Evolutionary conservation across 2,329 filamentous ascomycete species (phyloP), one percentile per base, ranked within the genome.

Genomic region (Thelonectria rubi): DNA sequence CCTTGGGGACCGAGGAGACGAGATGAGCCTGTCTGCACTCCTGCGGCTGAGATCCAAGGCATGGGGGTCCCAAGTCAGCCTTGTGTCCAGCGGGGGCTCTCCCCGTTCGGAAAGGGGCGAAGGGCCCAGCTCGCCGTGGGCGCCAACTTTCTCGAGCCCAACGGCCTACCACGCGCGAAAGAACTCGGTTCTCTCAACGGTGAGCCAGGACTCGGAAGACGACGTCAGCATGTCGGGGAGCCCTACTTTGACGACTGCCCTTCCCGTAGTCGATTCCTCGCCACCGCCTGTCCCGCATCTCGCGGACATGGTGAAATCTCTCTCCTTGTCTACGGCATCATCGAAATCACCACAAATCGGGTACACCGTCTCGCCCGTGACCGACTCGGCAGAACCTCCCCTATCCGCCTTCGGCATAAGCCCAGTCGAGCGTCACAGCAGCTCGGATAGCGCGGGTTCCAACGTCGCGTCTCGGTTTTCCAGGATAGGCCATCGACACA

Each of bases 31-130:
- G 8, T 88, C 88, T 49, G 85, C 90, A 1, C 80, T 97, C 15
- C 82, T 92, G 77, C 90, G 88, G 63, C 77, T 96, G 43, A 86
- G 93, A 3, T 89, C 86, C 11, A 88, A 86, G 51, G 90, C 93
- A 0, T 97, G 92, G 86, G 92, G 91, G 5, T 95, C 92, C 59
- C 91, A 92, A 70, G 88, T 84, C 1, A 94, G 91, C 69, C 77
- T 93, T 6, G 82, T 82, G 65, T 86, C 84, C 3, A 81, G 82
- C 39, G 76, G 78, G 6, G 82, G 82, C 3, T 85, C 83, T 17
- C 83, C 83, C 2, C 75, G 78, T 24, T 82, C 81, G 5, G 80
- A 83, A 43, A 77, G 83, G 58, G 81, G 78, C 1, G 84, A 85
- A 21, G 79, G 77, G 52, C 77, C 80, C 2, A 76, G 73, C 17